Evolutionary conservation across 345 rosid species (phyloP).

Genomic region (Psidium guajava): DNA sequence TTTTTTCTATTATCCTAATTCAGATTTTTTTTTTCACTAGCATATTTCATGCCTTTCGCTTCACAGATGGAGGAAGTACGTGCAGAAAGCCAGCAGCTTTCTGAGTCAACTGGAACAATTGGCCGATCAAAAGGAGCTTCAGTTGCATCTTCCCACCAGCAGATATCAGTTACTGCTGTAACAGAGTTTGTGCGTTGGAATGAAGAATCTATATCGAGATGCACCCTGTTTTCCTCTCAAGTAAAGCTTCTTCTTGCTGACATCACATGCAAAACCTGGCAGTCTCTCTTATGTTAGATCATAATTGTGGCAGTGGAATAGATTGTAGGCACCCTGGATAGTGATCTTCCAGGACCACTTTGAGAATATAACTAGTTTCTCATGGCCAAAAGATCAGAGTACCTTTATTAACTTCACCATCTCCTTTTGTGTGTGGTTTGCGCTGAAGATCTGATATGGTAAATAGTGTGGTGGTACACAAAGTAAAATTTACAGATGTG

Average conservation of each 20-base stretch:
- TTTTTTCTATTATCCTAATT: background rate
- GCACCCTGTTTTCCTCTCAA: conserved; percentile 81
- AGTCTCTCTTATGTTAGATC: background rate
- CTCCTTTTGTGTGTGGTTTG: background rate
- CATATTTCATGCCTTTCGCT: conserved; percentile 6
- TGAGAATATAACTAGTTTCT: background rate
- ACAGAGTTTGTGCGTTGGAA: conserved; percentile 97
- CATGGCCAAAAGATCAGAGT: background rate
- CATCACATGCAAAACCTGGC: background rate
- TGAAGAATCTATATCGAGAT: conserved; percentile 96
- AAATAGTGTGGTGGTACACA: background rate
- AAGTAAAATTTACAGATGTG: background rate
- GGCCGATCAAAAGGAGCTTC: conserved; percentile 94
- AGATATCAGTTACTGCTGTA: conserved; percentile 96
- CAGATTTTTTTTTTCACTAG: background rate
- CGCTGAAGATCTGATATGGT: background rate
- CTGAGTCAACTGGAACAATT: conserved; percentile 79
- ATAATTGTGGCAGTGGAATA: background rate
- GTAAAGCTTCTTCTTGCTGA: conserved; percentile 16
- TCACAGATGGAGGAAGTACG: conserved; percentile 84
- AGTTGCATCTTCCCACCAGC: conserved; percentile 66
- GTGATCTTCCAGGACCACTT: background rate
- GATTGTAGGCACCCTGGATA: background rate
- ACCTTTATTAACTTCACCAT: background rate
- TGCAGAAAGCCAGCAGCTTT: conserved; percentile 63